Evolutionary conservation across 2,329 filamentous ascomycete genomes (phyloP).

Genomic region (Colletotrichum noveboracense): DNA sequence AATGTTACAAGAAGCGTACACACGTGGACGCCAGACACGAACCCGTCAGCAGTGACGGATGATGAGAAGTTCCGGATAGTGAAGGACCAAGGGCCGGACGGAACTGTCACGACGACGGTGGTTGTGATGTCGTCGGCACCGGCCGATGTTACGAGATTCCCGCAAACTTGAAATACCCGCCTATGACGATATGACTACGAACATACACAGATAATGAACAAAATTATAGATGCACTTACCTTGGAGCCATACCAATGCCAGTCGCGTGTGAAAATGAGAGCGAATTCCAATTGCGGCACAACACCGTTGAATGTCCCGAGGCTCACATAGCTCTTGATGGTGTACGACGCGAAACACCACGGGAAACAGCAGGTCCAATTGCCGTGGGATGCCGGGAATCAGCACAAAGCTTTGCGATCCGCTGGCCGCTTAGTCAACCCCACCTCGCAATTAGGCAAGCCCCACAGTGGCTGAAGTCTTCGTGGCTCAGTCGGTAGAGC

Average conservation of each 20-base stretch:
- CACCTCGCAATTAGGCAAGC: rapidly evolving
- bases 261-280: neutral
- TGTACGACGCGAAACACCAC: neutral
- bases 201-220: neutral
- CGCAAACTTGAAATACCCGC: neutral
- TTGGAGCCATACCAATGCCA: neutral
- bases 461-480: neutral
- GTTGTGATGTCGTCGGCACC: slow-evolving; percentile 6
- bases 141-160: neutral
- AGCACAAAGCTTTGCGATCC: neutral
- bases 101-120: slow-evolving; percentile 1
- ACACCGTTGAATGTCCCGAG: neutral
- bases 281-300: neutral
- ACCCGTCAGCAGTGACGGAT: neutral
- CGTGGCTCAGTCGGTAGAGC: slow-evolving; percentile 21
- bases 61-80: slow-evolving; percentile 2
- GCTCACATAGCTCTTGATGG: neutral
- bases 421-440: neutral
- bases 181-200: neutral
- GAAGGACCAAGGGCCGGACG: neutral
- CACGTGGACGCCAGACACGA: neutral
- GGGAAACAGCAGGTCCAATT: neutral
- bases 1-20: neutral
- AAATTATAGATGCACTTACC: neutral
- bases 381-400: neutral